Base-by-base conservation (phyloP, 345 rosid species). In the Balakata baccata region DNA sequence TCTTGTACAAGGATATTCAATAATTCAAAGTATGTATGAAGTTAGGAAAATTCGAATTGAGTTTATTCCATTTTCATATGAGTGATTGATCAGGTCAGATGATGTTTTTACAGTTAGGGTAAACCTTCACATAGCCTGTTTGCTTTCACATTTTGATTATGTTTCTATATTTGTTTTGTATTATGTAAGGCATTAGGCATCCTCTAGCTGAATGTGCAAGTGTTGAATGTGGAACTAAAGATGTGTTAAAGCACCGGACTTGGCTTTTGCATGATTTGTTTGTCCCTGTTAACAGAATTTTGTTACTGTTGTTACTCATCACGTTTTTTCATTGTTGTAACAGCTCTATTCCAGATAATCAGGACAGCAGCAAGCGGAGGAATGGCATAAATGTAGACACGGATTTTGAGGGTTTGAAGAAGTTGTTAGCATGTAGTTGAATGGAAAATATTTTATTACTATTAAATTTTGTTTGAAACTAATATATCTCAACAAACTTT, bases 281-380 rank as follows among this genome's bases (percentile, higher is more conserved):
- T 43, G 10, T 10, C 47, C 47, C 1, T 43, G 46, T 43, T 43
- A 43, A 5, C 47, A 7, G 34, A 29, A 29, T 63, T 4, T 29
- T 18, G 4, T 13, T 39, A 6, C 46, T 8, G 8, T 34, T 29
- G 38, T 58, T 68, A 17, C 23, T 53, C 45, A 14, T 16, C 37
- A 23, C 61, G 50, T 47, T 71, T 64, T 16, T 22, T 7, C n/a
- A 76, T 67, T 70, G 70, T 37, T 70, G 73, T 43, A 43, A 43
- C 98, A 89, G 98, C 97, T 77, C 89, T 94, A 13, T 94, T 94
- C 86, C 97, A 94, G 89, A 92, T 94, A 73, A 92, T 90, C 84
- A 87, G 98, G 87, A 90, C 94, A 1, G 96, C 97, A 25, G 84
- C 97, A 20, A 69, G 54, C 10, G 69, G 74, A 23, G 78, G 78